phyloP scores from a whole-genome alignment of 2,329 filamentous ascomycete genomes.

The Aureobasidium musti region DNA sequence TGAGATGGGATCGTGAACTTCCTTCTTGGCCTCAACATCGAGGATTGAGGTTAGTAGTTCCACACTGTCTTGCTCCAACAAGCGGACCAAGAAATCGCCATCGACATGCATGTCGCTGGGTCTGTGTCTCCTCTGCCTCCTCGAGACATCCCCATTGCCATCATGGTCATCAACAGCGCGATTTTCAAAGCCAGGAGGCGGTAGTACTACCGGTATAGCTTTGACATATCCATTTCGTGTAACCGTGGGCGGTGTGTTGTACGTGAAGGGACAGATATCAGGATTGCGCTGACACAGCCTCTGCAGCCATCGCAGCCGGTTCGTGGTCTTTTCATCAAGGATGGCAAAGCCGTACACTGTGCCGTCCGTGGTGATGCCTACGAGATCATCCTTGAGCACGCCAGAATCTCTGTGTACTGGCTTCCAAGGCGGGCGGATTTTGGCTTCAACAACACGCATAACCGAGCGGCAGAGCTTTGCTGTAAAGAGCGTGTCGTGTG shows the following conservation, averaged over 20 bases:
- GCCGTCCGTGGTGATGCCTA: constrained; percentile 56
- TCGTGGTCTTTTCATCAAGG: constrained; percentile 63
- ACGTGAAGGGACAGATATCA: constrained; percentile 36
- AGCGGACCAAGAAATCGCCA: constrained; percentile 45
- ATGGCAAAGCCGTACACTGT: constrained; percentile 62
- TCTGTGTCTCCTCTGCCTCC: constrained; percentile 27
- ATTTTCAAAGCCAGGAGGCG: constrained; percentile 35
- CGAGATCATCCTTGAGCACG: constrained; percentile 50
- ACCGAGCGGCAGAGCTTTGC: constrained; percentile 47
- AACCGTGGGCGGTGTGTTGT: neutral
- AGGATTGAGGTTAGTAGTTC: constrained; percentile 34
- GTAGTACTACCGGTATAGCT: neutral
- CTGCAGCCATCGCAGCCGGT: constrained; percentile 71
- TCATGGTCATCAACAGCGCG: neutral
- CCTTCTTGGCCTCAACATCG: constrained; percentile 30
- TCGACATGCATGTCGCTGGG: constrained; percentile 45
- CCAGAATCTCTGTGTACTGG: constrained; percentile 40
- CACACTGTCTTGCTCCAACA: constrained; percentile 38
- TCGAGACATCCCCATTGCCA: constrained; percentile 34
- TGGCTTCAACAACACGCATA: constrained; percentile 54
- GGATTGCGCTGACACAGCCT: constrained; percentile 54
- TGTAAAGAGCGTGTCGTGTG: constrained; percentile 44
- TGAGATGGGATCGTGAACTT: constrained; percentile 35
- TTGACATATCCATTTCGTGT: neutral
- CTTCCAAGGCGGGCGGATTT: constrained; percentile 45